Evolutionary conservation across 2,329 filamentous ascomycete genomes (phyloP).

Genomic region (Ophiocordyceps sinensis): DNA sequence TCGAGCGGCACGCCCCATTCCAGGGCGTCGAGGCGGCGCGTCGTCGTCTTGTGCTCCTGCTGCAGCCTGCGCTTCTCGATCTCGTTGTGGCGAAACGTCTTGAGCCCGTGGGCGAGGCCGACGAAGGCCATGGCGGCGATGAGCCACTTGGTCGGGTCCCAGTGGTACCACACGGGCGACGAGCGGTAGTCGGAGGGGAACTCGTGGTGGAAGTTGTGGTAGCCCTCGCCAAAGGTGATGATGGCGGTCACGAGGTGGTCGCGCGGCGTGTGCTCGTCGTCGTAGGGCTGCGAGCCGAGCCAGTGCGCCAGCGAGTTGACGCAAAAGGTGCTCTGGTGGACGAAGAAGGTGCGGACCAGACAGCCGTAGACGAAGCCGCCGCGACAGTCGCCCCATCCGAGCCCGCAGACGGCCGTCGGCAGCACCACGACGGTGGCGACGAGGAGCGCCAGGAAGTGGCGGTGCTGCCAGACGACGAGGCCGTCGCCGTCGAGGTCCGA

Average conservation of each 20-base stretch:
- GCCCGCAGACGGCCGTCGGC: conserved; percentile 59
- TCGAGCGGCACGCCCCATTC: conserved; percentile 81
- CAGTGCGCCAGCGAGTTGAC: conserved; percentile 85
- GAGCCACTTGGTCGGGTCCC: conserved; percentile 82
- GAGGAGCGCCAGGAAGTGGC: conserved; percentile 65
- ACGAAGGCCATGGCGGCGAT: conserved; percentile 28
- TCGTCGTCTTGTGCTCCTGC: conserved; percentile 83
- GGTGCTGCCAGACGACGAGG: conserved; percentile 78
- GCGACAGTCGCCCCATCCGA: conserved; percentile 67
- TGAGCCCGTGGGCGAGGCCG: not conserved
- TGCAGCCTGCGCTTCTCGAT: conserved; percentile 85
- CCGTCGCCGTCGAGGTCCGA: conserved; percentile 76
- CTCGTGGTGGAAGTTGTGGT: conserved; percentile 94
- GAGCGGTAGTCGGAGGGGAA: conserved; percentile 90
- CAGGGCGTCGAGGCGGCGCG: conserved; percentile 67
- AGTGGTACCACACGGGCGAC: conserved; percentile 80
- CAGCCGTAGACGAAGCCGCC: conserved; percentile 77
- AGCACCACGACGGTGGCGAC: conserved; percentile 56
- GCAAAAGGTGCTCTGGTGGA: conserved; percentile 86
- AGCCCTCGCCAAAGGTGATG: conserved; percentile 74
- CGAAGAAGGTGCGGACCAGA: conserved; percentile 75
- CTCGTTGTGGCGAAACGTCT: conserved; percentile 66
- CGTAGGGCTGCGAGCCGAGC: conserved; percentile 83
- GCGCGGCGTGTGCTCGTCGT: conserved; percentile 81
- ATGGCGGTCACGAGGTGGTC: conserved; percentile 78